These are phyloP conservation scores for Boletus pseudo-olivaceus DNA, from an alignment of 768 basidiomycete species.

Conservation along the genomic window DNA sequence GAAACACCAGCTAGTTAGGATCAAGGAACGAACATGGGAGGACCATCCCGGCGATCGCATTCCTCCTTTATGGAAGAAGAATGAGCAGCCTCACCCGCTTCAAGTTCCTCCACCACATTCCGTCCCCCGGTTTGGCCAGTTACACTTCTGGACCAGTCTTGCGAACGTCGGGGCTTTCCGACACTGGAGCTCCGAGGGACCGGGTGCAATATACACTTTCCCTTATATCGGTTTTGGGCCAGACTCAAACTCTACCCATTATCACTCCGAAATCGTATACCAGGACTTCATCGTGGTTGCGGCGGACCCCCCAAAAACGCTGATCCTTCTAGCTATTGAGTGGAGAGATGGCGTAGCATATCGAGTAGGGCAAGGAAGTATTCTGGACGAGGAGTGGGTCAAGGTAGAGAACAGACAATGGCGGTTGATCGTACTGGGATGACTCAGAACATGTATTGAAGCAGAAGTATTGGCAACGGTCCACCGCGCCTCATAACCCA, in stretches of 20 bases:
- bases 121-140: background rate
- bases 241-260: background rate
- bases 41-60: background rate
- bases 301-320: background rate
- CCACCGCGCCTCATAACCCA: too few relatives aligned
- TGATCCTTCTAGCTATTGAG: constrained; percentile 13
- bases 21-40: background rate
- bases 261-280: background rate
- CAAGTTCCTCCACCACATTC: background rate
- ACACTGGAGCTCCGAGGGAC: background rate
- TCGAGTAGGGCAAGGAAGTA: constrained; percentile 1
- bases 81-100: background rate
- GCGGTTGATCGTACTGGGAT: constrained; percentile 11
- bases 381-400: background rate
- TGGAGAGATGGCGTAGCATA: constrained; percentile 16
- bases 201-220: background rate
- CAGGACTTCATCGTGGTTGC: constrained; percentile 17
- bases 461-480: too few relatives aligned
- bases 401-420: constrained; percentile 10
- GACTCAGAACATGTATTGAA: background rate
- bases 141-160: constrained; percentile 16
- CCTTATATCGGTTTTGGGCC: background rate
- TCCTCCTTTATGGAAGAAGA: constrained; percentile 1
- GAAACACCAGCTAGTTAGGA: background rate
- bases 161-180: constrained; percentile 1